Evolutionary conservation across 768 basidiomycete species (phyloP), one percentile per base, ranked within the genome.

Genomic region (Lactarius vividus): DNA sequence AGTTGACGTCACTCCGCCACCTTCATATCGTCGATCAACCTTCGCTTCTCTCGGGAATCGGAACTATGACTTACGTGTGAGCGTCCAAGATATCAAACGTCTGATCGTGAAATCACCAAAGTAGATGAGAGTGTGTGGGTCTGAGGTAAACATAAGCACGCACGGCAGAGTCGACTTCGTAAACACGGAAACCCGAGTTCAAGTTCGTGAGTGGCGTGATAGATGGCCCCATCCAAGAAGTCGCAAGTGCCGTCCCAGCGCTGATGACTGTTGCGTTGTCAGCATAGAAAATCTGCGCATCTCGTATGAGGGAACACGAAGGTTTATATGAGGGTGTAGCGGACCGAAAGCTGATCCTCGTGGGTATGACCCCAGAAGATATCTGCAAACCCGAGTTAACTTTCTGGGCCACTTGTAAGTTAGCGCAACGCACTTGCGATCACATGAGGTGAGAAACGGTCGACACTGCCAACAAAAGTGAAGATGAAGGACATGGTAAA

Each of bases 281-380:
- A 18, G 83, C 73, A 71, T 91, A 91, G 74, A 82, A 91, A 44
- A 91, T 86, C 87, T 89, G 59, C 35, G 54, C 31, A 29, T 53
- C 23, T 15, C 11, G 6, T 4, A 57, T 56, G n/a, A 42, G 40
- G 20, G 15, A 52, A 16, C 7, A 37, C 6, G 20, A n/a, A 57
- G 18, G 29, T 5, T 4, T 18, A 4, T n/a, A 28, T 26, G 58
- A 55, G 44, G 35, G 4, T 29, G 18, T 28, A 26, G 46, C 80
- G 31, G 65, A 88, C 88, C 35, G 83, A 85, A 46, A 89, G 69
- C 75, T 89, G 82, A 74, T 91, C 89, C 73, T 91, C 87, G 63
- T 91, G 89, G 0, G 86, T 84, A 71, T 92, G 91, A 7, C 90
- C 90, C 72, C 80, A 92, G 79, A 91, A 90, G n/a, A 91, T 84